Percentiles rank a stretch among this genome's conserved stretches.
phyloP scores from a whole-genome alignment of 768 basidiomycete genomes.

The Sistotremastrum niveocremeum region DNA sequence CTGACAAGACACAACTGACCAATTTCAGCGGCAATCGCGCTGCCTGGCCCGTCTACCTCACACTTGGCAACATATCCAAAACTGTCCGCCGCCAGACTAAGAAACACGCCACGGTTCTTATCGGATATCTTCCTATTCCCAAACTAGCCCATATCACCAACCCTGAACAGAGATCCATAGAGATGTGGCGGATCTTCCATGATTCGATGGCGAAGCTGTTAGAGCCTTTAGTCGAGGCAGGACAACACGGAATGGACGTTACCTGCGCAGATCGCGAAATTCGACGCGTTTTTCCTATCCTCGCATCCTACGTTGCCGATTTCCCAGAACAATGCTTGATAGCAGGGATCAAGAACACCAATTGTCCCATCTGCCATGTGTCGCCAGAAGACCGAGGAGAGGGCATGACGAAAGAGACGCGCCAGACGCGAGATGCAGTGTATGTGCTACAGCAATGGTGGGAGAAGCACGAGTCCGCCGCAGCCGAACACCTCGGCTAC shows the following conservation, averaged over 20 bases:
- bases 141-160: slow-evolving; percentile 18
- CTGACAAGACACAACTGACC: slow-evolving; percentile 9
- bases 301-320: slow-evolving; percentile 15
- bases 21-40: slow-evolving; percentile 14
- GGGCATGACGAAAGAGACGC: no score
- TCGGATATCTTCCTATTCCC: slow-evolving; percentile 26
- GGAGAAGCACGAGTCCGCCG: no score
- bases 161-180: slow-evolving; percentile 8
- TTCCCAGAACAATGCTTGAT: slow-evolving; percentile 14
- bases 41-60: slow-evolving; percentile 33
- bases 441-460: no score
- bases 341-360: slow-evolving; percentile 8
- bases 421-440: no score
- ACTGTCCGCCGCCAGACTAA: slow-evolving; percentile 24
- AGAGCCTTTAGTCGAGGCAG: slow-evolving; percentile 7
- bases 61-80: slow-evolving; percentile 30
- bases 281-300: slow-evolving; percentile 10
- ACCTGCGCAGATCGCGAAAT: slow-evolving; percentile 8
- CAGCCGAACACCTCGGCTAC: not conserved
- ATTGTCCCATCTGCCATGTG: slow-evolving; percentile 7
- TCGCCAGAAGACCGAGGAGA: slow-evolving; percentile 6
- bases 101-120: slow-evolving; percentile 18
- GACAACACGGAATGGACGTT: slow-evolving; percentile 9
- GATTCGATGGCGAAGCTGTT: slow-evolving; percentile 10
- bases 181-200: slow-evolving; percentile 12